Conservation (phyloP, 2,329 filamentous ascomycete genomes). For the Microthyrium microscopicum region DNA sequence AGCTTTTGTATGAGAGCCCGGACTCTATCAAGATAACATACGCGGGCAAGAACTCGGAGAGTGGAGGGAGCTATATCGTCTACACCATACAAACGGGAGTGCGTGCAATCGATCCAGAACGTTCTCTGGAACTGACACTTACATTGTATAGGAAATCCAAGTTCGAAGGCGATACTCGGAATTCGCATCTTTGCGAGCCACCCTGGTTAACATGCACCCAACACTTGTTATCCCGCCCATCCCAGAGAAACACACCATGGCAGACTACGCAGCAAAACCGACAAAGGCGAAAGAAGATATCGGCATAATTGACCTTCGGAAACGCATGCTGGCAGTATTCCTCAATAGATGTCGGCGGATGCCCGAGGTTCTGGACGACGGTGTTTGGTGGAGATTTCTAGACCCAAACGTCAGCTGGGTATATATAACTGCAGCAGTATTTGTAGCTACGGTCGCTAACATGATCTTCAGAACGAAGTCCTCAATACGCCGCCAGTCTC, state of each 20-base stretch:
- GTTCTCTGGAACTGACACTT: not conserved
- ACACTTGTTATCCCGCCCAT: constrained; percentile 93
- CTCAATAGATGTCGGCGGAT: constrained; percentile 84
- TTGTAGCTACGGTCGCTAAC: constrained; percentile 1
- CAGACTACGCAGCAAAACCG: constrained; percentile 93
- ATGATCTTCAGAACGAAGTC: constrained; percentile 60
- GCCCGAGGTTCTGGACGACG: constrained; percentile 81
- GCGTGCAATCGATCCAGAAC: constrained; percentile 20
- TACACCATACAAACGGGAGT: constrained; percentile 95
- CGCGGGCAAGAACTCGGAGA: constrained; percentile 87
- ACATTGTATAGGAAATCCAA: constrained; percentile 67
- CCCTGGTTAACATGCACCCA: constrained; percentile 79
- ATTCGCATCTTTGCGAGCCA: constrained; percentile 79
- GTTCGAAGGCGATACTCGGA: constrained; percentile 92
- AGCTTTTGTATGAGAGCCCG: constrained; percentile 91
- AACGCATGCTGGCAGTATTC: constrained; percentile 93
- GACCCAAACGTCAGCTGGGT: constrained; percentile 99
- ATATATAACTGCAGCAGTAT: constrained; percentile 20
- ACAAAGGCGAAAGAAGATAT: constrained; percentile 96
- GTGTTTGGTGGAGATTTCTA: constrained; percentile 93
- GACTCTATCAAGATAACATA: constrained; percentile 84
- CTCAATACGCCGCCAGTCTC: constrained; percentile 78
- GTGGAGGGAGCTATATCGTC: constrained; percentile 83
- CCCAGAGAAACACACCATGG: constrained; percentile 97
- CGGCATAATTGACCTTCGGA: constrained; percentile 88